Conservation (phyloP, 345 rosid genomes). For the Tarenaya hassleriana region DNA sequence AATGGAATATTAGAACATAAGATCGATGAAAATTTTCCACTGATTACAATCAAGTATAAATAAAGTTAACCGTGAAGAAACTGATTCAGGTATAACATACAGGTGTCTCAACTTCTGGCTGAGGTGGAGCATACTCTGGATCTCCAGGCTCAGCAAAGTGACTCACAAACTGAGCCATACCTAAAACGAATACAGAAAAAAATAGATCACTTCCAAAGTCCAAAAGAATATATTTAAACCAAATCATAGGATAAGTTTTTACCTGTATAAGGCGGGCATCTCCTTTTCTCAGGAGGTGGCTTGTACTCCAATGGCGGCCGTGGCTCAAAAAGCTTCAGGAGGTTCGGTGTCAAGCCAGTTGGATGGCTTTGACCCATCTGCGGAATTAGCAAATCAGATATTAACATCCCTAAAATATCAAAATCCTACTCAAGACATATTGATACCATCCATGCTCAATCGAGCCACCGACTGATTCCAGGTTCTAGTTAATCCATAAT, state of each 20-base stretch:
- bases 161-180: slow-evolving; percentile 83
- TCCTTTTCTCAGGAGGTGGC: slow-evolving; percentile 88
- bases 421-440: slow-evolving; percentile 3
- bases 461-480: neutral
- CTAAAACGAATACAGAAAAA: slow-evolving; percentile 28
- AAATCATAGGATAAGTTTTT: neutral
- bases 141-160: slow-evolving; percentile 84
- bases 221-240: neutral
- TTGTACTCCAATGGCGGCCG: slow-evolving; percentile 77
- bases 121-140: slow-evolving; percentile 85
- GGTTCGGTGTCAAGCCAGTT: slow-evolving; percentile 78
- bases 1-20: neutral
- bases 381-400: slow-evolving; percentile 21
- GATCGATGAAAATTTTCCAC: neutral
- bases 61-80: neutral
- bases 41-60: neutral
- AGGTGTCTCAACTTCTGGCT: slow-evolving; percentile 67
- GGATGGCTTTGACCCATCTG: slow-evolving; percentile 99
- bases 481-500: neutral
- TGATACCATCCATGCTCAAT: slow-evolving; percentile 1
- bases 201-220: neutral
- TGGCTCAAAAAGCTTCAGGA: slow-evolving; percentile 91
- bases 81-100: slow-evolving; percentile 37
- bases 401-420: slow-evolving; percentile 4
- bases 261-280: slow-evolving; percentile 78